Evolutionary conservation across 192 early-diverging fungal species (phyloP).

Genomic region (Hyaloraphidium curvatum): DNA sequence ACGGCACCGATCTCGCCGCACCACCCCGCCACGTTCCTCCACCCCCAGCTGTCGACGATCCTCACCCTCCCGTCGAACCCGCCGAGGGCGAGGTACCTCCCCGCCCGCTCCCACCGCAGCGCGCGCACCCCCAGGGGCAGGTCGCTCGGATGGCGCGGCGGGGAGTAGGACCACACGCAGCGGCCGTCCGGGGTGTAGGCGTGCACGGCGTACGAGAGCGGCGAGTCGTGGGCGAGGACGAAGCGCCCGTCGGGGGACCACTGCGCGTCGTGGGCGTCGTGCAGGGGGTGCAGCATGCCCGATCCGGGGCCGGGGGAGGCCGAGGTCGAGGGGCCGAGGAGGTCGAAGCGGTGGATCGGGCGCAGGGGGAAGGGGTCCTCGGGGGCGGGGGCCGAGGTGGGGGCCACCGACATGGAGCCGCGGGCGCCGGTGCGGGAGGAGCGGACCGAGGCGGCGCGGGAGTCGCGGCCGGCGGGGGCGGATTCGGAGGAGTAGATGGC

Average conservation of each 20-base stretch:
- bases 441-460: background rate
- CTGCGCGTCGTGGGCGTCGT: background rate
- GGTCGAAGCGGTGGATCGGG: too few species aligned
- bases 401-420: background rate
- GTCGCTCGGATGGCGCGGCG: too few species aligned
- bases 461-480: too few species aligned
- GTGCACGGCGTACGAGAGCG: background rate
- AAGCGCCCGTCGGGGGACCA: constrained; percentile 3
- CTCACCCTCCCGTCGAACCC: too few species aligned
- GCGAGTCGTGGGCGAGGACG: background rate
- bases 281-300: background rate
- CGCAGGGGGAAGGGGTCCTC: background rate
- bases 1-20: too few species aligned
- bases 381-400: background rate
- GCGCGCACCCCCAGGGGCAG: background rate
- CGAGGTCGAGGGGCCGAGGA: background rate
- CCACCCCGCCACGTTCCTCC: too few species aligned
- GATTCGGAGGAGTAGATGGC: background rate
- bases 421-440: background rate
- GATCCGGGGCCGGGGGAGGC: background rate
- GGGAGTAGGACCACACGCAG: background rate
- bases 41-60: too few species aligned
- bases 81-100: background rate
- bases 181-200: background rate
- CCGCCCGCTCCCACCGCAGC: background rate